These are phyloP conservation scores for Coemansia sp. DNA, from an alignment of 192 early-diverging fungal species.

Conservation along the genomic window DNA sequence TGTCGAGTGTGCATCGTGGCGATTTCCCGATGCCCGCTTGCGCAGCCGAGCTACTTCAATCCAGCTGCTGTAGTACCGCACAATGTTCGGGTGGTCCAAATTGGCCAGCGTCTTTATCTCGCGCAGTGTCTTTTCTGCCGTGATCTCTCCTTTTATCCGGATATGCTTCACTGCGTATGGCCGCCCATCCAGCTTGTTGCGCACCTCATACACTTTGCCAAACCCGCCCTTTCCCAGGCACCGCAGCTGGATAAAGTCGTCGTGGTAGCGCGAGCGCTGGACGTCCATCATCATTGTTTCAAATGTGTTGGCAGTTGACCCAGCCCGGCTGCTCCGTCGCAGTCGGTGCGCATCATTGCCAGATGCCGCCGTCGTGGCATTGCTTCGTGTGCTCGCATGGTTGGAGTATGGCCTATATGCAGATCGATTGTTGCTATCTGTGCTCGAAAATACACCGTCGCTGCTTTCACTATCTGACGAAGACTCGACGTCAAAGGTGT, in stretches of 20 bases:
- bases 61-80: constrained; percentile 93
- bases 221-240: constrained; percentile 90
- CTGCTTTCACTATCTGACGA: background rate
- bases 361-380: background rate
- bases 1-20: background rate
- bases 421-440: background rate
- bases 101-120: constrained; percentile 89
- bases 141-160: constrained; percentile 59
- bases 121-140: constrained; percentile 71
- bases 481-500: background rate
- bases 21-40: background rate
- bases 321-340: constrained; percentile 8
- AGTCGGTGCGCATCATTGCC: background rate
- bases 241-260: constrained; percentile 80
- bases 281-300: constrained; percentile 48
- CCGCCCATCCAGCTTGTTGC: constrained; percentile 84
- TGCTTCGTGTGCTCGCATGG: background rate
- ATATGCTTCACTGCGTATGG: constrained; percentile 93
- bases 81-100: constrained; percentile 85
- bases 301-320: constrained; percentile 14
- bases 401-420: background rate
- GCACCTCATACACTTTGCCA: constrained; percentile 79
- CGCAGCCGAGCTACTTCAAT: constrained; percentile 65
- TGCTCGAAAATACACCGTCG: background rate
- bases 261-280: constrained; percentile 64